Base-by-base conservation (phyloP, 164 flowering plant species). In the Stephania cephalantha region DNA sequence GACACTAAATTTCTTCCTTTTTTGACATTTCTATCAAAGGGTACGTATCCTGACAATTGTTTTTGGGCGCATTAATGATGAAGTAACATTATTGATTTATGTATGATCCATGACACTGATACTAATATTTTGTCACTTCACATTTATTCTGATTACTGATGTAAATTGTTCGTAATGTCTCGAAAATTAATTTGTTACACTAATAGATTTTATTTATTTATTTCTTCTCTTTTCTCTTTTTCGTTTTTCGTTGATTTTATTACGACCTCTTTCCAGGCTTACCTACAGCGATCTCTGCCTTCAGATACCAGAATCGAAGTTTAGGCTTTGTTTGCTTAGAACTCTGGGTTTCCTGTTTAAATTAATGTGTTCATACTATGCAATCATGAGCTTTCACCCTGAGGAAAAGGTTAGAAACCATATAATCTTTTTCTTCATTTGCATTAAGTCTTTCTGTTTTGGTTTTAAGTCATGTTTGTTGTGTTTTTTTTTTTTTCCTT, bases 251-350 rank as follows among this genome's bases (percentile, higher is more conserved):
- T 73, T 83, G 52, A 77, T 74, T 69, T 67, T n/a, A 45, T 77
- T 77, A 73, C 20, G 25, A 69, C 75, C 52, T 74, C 71, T 48
- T 78, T 86, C 48, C 94, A 96, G 99, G 77, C 86, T 89, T 76
- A 94, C 99, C 48, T 96, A 92, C 90, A 96, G 98, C 79, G 99
- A 96, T 83, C 85, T 96, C 72, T 96, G 99, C 85, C 88, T 81
- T 79, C 91, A 79, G 82, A 90, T 94, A 84, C 97, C 97, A 20
- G 99, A 96, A 86, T 85, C 97, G 55, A 92, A 90, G 83, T 94
- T 92, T 78, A 87, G 97, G 82, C 88, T 86, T 71, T 92, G 97
- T 84, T 84, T 96, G 79, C 81, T 92, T 55, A 90, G 79, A 81
- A 92, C 96, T 46, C 82, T 94, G 72, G 90, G 88, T 76, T 85